Evolutionary conservation across 768 basidiomycete species (phyloP), one percentile per base, ranked within the genome.

Genomic region (Pleurotus salmoneostramineus): DNA sequence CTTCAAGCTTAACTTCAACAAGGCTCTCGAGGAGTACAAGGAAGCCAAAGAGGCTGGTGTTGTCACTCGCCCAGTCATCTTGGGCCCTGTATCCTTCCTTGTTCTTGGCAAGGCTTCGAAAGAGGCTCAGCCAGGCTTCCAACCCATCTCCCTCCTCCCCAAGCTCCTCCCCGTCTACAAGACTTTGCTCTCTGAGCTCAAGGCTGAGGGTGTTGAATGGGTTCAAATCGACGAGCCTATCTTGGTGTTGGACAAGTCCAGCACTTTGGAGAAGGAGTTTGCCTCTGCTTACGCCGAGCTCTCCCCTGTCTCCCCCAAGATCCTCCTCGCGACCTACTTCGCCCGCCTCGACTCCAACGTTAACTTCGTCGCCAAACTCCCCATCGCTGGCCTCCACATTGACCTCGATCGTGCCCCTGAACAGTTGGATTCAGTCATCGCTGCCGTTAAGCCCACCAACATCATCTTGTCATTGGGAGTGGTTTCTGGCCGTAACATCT

Each of bases 401-500:
- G 97, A 99, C 71, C 86, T 98, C 63, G 88, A 91, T 77, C 94
- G 95, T 72, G 96, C 93, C 57, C 89, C 95, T 34, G 82, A 73
- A 56, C 97, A 99, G 74, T 87, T 99, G 62, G 88, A 91, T 50
- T 80, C 80, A 47, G 90, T 93, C 62, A 61, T 96, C 62, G 81
- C 79, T 45, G 94, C 93, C 57, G 71, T 98, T 73, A 97, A 95
- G 81, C 70, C 82, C 61, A 95, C 93, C 63, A 75, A 73, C 67
- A 82, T 94, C 61, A 69, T 88, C 62, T 83, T 99, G 54, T 98
- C 97, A 42, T 87, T 98, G 61, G 97, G 97, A 75, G 72, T 98
- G 61, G 91, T 99, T 62, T 98, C 97, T 46, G 97, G 97, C 56
- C 94, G 97, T 71, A 98, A 98, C 83, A 93, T 99, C 79, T 99